Evolutionary conservation across 345 rosid species (phyloP), one percentile per base, ranked within the genome.

Genomic region (Citrus sp.): DNA sequence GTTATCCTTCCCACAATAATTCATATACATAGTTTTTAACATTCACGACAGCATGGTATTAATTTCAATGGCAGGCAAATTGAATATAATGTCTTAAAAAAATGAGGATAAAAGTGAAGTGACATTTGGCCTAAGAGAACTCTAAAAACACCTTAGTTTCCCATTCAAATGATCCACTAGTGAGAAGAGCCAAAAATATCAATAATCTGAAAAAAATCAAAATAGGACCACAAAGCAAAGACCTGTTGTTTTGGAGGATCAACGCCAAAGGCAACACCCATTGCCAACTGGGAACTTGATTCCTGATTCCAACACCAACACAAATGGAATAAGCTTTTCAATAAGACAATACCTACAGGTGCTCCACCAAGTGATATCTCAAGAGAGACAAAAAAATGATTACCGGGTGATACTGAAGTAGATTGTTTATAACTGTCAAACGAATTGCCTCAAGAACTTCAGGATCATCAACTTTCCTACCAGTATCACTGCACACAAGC

Each of bases 381-480:
- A 73, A 75, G 77, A 82, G 59, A 22, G 46, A 66, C 19, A 81
- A 68, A 24, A 46, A 37, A 74, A 69, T 54, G 73, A 21, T 84
- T 91, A 96, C 99, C 66, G 99, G 99, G 84, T 96, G 99, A 87
- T 87, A 96, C 88, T 96, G 80, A 37, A 96, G 92, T 73, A 96
- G 55, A 82, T 96, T 96, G 88, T 89, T 93, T 55, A 96, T 96
- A 74, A 94, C 87, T 25, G 99, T 96, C 90, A 96, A 88, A 70
- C 99, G 98, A 74, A 96, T 96, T 56, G 97, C 95, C 82, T 96
- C 99, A 8, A 96, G 98, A 87, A 94, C 81, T 83, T 96, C 99
- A 13, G 97, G 95, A 72, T 94, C 99, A 40, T 91, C 97, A 66
- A 96, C 91, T 88, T 96, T 96, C 87, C 99, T 85, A 70, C 99